Conservation (phyloP, 805 yeast species). For the Saturnispora silvae region DNA sequence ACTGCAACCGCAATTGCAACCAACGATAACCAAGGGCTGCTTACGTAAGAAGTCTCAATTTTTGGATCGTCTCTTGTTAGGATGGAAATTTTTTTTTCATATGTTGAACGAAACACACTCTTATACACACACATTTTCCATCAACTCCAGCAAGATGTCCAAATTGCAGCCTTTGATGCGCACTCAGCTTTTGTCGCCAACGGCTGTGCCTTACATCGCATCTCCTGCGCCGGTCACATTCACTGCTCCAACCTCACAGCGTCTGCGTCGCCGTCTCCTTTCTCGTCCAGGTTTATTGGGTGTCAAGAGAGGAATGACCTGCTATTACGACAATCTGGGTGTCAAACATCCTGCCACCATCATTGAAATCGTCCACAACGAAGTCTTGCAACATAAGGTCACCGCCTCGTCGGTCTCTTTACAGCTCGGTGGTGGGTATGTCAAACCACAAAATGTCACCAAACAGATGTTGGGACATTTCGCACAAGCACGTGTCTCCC, state of each 20-base stretch:
- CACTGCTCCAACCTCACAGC: constrained; percentile 60
- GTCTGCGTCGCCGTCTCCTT: constrained; percentile 62
- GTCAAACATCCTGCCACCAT: constrained; percentile 74
- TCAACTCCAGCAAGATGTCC: too few species aligned
- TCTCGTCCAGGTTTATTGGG: constrained; percentile 79
- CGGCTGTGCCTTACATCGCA: constrained; percentile 37
- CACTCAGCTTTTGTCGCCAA: constrained; percentile 32
- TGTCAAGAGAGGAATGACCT: constrained; percentile 81
- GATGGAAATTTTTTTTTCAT: too few species aligned
- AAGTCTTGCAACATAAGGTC: constrained; percentile 69
- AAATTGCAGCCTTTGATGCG: too few species aligned
- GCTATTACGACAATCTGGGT: constrained; percentile 66
- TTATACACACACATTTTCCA: too few species aligned
- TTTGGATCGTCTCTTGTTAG: too few species aligned
- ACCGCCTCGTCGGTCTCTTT: constrained; percentile 76
- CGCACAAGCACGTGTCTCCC: constrained; percentile 70
- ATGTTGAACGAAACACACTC: too few species aligned
- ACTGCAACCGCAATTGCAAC: too few species aligned
- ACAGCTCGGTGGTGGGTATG: constrained; percentile 72
- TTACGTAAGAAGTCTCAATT: too few species aligned
- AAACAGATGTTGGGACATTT: constrained; percentile 66
- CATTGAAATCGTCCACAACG: constrained; percentile 77
- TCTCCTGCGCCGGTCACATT: constrained; percentile 42
- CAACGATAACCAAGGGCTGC: too few species aligned
- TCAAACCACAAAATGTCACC: constrained; percentile 49